These are phyloP conservation scores for Chamaecrista fasciculata DNA, from an alignment of 306 rosid species.

Conservation along the genomic window DNA sequence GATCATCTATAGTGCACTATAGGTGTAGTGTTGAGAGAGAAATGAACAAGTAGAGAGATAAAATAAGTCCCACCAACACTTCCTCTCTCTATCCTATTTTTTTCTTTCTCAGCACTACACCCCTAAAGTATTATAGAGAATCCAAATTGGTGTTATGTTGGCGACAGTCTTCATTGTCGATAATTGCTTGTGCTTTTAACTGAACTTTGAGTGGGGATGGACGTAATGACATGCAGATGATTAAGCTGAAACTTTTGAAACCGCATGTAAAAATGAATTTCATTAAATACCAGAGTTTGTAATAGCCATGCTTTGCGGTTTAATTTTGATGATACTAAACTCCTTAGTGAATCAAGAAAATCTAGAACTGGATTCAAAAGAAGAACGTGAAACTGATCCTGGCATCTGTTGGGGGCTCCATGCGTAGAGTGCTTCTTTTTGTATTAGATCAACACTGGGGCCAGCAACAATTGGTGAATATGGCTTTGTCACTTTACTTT, in stretches of 20 bases:
- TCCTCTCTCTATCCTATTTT: too few relatives aligned
- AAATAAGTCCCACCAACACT: too few relatives aligned
- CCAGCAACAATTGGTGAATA: slow-evolving; percentile 65
- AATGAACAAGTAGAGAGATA: too few relatives aligned
- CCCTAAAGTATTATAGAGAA: too few relatives aligned
- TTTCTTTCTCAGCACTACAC: too few relatives aligned
- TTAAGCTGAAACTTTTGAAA: background rate
- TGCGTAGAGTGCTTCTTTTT: slow-evolving; percentile 49
- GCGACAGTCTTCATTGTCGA: background rate
- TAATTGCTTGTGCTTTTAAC: background rate
- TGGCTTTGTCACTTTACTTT: slow-evolving; percentile 60
- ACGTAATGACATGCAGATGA: background rate
- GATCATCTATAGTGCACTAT: too few relatives aligned
- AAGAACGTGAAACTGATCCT: slow-evolving; percentile 51
- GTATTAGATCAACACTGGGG: slow-evolving; percentile 38
- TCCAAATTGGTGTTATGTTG: too few relatives aligned
- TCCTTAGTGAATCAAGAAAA: background rate
- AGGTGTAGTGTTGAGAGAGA: too few relatives aligned
- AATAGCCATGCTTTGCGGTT: background rate
- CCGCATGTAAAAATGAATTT: background rate
- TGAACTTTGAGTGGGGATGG: too few relatives aligned
- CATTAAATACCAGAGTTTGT: background rate
- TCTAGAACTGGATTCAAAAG: slow-evolving; percentile 49
- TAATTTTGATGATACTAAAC: background rate
- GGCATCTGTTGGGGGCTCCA: slow-evolving; percentile 63